A percentile compares a stretch with the other conserved stretches of the same genome.
Evolutionary conservation across 345 rosid species (phyloP).

Genomic region (Eucalyptus cloeziana): DNA sequence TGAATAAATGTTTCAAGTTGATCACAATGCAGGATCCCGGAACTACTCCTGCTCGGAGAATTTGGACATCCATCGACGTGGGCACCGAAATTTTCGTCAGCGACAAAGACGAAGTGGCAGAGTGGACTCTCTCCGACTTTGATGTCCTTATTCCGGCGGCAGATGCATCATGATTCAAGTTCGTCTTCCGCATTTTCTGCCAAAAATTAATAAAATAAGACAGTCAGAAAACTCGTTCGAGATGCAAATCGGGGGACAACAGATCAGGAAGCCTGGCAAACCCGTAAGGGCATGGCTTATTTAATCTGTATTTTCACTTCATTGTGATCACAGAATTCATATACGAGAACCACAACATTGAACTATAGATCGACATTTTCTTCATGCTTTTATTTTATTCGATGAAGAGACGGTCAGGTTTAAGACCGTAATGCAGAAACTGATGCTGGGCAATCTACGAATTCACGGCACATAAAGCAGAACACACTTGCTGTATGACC

Average conservation of each 20-base stretch:
- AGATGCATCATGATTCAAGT: background rate
- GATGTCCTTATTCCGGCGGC: conserved; percentile 20
- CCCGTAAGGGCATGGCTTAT: background rate
- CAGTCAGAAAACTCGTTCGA: background rate
- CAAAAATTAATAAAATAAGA: background rate
- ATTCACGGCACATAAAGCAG: background rate
- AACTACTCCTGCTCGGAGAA: conserved; percentile 41
- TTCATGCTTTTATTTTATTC: background rate
- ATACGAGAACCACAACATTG: background rate
- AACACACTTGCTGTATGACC: background rate
- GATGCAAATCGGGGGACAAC: background rate
- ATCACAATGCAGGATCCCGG: conserved; percentile 38
- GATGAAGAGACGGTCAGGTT: background rate
- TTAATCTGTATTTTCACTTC: background rate
- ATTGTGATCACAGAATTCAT: background rate
- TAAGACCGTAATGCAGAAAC: background rate
- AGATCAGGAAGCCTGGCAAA: background rate
- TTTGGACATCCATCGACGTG: conserved; percentile 54
- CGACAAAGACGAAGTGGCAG: conserved; percentile 33
- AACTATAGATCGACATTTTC: background rate
- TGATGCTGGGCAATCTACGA: background rate
- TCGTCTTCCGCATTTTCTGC: background rate
- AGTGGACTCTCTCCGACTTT: conserved; percentile 50
- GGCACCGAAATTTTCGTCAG: conserved; percentile 54
- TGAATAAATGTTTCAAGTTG: background rate